Conservation (phyloP, 2,329 filamentous ascomycete genomes). For the Trichoderma sp. region DNA sequence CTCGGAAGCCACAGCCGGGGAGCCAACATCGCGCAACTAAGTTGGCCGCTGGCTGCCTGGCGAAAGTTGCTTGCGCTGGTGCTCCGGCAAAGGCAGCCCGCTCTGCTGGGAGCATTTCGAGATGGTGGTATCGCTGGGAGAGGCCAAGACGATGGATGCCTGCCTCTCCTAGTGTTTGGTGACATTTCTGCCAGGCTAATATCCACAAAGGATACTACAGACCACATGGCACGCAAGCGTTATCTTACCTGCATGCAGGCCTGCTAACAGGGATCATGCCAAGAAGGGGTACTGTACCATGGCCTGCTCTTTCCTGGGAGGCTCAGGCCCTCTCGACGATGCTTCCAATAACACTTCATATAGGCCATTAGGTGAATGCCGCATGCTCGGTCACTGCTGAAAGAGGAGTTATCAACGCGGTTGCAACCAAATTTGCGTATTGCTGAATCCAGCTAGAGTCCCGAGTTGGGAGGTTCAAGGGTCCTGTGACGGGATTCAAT, state of each 20-base stretch:
- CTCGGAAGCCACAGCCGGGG: neutral
- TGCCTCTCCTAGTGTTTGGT: neutral
- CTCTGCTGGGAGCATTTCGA: neutral
- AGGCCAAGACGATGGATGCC: neutral
- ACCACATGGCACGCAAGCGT: conserved; percentile 12
- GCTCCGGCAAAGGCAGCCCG: neutral
- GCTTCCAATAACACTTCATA: neutral
- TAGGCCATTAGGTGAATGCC: neutral
- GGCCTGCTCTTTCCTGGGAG: neutral
- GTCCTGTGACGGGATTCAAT: neutral
- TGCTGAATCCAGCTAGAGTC: neutral
- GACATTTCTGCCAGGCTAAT: neutral
- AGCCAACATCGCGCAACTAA: neutral
- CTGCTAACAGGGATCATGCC: neutral
- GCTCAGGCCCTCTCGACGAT: neutral
- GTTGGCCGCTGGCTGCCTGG: neutral
- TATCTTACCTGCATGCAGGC: conserved; percentile 12
- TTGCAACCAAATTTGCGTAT: neutral
- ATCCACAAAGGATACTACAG: neutral
- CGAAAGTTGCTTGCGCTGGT: neutral
- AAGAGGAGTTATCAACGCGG: neutral
- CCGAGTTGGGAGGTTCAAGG: neutral
- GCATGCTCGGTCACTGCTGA: neutral
- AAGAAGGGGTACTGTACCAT: neutral
- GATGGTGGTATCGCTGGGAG: neutral